phyloP scores from a whole-genome alignment of 2,329 filamentous ascomycete genomes.

The Amphichorda felina region DNA sequence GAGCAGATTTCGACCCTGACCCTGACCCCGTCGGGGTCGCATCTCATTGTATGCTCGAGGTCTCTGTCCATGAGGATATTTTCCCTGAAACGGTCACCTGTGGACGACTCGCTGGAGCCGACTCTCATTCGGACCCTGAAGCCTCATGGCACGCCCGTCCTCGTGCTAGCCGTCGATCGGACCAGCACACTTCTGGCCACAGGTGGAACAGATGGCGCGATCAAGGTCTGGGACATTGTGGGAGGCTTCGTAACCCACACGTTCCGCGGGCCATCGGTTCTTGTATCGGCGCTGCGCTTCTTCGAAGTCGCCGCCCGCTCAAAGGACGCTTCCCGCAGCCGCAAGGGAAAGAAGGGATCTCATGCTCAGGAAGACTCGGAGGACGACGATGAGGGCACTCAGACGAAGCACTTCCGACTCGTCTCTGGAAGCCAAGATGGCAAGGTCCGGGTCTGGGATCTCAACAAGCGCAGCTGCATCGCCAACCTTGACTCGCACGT shows the following conservation, averaged over 20 bases:
- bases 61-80: constrained; percentile 96
- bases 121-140: constrained; percentile 72
- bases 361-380: constrained; percentile 20
- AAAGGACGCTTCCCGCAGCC: constrained; percentile 9
- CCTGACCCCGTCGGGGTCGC: constrained; percentile 77
- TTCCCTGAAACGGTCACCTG: constrained; percentile 48
- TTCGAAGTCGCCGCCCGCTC: constrained; percentile 57
- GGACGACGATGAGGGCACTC: constrained; percentile 24
- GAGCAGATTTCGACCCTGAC: constrained; percentile 68
- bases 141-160: constrained; percentile 80
- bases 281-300: constrained; percentile 85
- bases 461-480: constrained; percentile 69
- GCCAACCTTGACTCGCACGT: constrained; percentile 84
- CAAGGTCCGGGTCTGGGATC: constrained; percentile 82
- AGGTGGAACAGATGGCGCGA: constrained; percentile 81
- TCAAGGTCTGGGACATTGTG: constrained; percentile 93
- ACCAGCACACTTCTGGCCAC: constrained; percentile 87
- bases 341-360: constrained; percentile 22
- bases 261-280: constrained; percentile 82
- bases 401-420: constrained; percentile 54
- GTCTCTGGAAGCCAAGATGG: constrained; percentile 92
- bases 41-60: constrained; percentile 83
- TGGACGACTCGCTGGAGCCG: constrained; percentile 47
- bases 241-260: constrained; percentile 90
- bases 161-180: constrained; percentile 72